Percentiles rank a stretch among this genome's conserved stretches.
These are phyloP conservation scores for Cryphonectria carpinicola DNA, from an alignment of 2,329 filamentous ascomycete genomes.

Conservation along the genomic window DNA sequence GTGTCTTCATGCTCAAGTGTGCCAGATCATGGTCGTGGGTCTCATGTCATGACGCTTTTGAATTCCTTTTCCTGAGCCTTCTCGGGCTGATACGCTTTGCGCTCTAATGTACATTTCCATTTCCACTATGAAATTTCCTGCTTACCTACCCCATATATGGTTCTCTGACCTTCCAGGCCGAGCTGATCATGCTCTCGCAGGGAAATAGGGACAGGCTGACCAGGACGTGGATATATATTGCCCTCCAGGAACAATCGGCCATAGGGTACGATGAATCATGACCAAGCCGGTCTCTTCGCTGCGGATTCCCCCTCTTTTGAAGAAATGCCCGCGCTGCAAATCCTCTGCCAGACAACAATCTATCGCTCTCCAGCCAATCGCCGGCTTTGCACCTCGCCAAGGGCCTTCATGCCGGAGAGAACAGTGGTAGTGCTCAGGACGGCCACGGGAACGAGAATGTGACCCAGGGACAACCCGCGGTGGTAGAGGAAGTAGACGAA, in stretches of 20 bases:
- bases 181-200: not conserved
- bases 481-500: slow-evolving; percentile 96
- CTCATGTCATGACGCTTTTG: slow-evolving; percentile 6
- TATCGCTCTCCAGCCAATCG: slow-evolving; percentile 74
- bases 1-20: not conserved
- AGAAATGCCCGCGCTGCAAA: not conserved
- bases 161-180: not conserved
- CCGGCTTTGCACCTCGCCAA: slow-evolving; percentile 90
- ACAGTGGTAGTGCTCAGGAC: slow-evolving; percentile 73
- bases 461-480: slow-evolving; percentile 87
- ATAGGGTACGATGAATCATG: not conserved
- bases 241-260: not conserved
- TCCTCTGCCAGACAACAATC: slow-evolving; percentile 21
- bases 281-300: not conserved
- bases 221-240: not conserved
- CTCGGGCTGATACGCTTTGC: slow-evolving; percentile 17
- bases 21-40: not conserved
- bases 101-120: slow-evolving; percentile 22
- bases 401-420: slow-evolving; percentile 84
- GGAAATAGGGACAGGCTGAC: not conserved
- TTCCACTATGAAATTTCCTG: not conserved
- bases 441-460: slow-evolving; percentile 75
- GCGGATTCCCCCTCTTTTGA: not conserved
- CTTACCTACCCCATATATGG: not conserved
- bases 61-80: slow-evolving; percentile 4